Percentiles rank a stretch among this genome's conserved stretches.
phyloP scores from a whole-genome alignment of 495 filamentous ascomycete species.

The Trichoderma asperelloides region DNA sequence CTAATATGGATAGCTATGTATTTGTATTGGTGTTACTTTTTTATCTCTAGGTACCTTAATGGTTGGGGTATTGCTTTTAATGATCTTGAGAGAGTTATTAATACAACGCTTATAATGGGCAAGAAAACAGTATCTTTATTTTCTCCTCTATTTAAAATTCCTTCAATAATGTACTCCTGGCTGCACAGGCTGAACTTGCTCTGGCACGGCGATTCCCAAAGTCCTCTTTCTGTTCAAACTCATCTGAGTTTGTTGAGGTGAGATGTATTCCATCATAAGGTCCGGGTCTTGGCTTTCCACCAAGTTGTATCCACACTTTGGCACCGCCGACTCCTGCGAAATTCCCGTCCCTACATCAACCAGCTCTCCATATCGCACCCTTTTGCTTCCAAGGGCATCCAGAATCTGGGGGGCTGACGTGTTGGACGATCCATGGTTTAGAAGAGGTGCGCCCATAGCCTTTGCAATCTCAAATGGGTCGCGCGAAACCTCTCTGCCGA shows the following conservation, averaged over 20 bases:
- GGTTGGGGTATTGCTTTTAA: too few species aligned
- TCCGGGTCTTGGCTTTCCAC: background rate
- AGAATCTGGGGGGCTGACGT: background rate
- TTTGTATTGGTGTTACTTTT: too few species aligned
- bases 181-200: background rate
- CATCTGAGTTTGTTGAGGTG: background rate
- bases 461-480: constrained; percentile 4
- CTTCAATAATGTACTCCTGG: background rate
- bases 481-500: background rate
- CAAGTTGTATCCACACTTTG: background rate
- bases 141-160: background rate
- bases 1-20: too few species aligned
- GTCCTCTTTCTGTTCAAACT: background rate
- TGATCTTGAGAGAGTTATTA: too few species aligned
- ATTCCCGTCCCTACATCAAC: background rate
- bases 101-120: too few species aligned
- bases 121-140: too few species aligned
- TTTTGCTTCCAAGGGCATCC: background rate
- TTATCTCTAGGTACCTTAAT: too few species aligned
- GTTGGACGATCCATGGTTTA: background rate
- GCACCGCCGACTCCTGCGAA: background rate
- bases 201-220: background rate
- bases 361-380: background rate
- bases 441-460: background rate
- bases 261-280: background rate